Evolutionary conservation across 1,284 basidiomycete genomes (phyloP).

Genomic region (Cryptococcus neoformans): DNA sequence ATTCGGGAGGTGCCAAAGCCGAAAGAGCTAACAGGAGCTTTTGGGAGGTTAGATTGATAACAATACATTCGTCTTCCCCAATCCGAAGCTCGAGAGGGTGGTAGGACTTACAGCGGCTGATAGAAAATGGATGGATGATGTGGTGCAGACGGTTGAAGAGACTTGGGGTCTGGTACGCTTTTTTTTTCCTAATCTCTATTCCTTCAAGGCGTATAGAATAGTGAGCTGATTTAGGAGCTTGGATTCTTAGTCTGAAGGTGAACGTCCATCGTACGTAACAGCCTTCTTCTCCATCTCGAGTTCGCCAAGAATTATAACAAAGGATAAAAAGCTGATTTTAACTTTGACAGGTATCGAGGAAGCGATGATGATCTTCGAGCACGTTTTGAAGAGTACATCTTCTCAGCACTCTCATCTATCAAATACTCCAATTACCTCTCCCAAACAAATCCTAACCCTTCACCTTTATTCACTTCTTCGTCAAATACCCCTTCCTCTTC

Average conservation of each 20-base stretch:
- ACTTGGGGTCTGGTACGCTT: constrained; percentile 61
- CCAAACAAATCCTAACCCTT: constrained; percentile 34
- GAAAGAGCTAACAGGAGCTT: background rate
- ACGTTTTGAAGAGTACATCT: constrained; percentile 63
- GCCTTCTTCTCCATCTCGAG: no score
- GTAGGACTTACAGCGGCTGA: constrained; percentile 85
- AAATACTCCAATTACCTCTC: constrained; percentile 70
- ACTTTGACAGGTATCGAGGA: constrained; percentile 63
- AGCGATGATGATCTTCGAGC: constrained; percentile 87
- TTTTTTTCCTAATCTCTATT: constrained; percentile 47
- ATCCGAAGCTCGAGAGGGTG: constrained; percentile 72
- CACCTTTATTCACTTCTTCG: no score
- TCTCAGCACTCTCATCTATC: constrained; percentile 58
- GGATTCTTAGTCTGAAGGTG: constrained; percentile 18
- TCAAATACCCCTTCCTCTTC: no score
- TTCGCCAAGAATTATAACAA: no score
- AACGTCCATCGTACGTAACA: constrained; percentile 17
- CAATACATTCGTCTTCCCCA: constrained; percentile 75
- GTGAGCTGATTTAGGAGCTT: no score
- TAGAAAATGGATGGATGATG: constrained; percentile 90
- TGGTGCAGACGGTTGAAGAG: constrained; percentile 75
- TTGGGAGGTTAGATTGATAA: constrained; percentile 64
- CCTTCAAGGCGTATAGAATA: background rate
- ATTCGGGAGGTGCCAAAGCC: background rate
- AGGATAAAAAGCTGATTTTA: background rate